phyloP scores from a whole-genome alignment of 306 rosid genomes.

The Alnus rubra region DNA sequence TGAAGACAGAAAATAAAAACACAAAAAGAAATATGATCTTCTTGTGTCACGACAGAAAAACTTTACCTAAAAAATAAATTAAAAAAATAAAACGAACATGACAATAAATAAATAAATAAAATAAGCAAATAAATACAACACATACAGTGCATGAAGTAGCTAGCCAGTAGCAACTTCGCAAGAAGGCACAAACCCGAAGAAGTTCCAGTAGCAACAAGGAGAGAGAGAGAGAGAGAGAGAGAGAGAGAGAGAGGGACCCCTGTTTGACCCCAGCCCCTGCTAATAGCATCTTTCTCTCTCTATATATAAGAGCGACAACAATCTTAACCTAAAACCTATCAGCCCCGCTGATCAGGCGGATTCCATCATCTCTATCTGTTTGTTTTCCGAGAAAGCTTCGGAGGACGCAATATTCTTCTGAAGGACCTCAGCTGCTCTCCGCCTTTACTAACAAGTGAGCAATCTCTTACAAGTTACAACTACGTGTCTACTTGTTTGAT shows the following conservation, averaged over 20 bases:
- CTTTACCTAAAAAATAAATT: too few species aligned
- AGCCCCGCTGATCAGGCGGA: not conserved
- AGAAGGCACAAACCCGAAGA: not conserved
- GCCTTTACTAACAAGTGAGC: conserved; percentile 49
- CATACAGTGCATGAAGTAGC: not conserved
- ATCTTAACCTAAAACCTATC: not conserved
- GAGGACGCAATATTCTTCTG: conserved; percentile 6
- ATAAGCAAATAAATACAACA: not conserved
- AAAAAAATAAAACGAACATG: not conserved
- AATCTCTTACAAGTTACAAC: conserved; percentile 9
- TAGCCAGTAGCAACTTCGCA: not conserved
- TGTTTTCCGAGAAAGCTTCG: conserved; percentile 26
- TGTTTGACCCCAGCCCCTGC: not conserved
- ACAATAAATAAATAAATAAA: too few species aligned
- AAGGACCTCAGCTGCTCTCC: conserved; percentile 41
- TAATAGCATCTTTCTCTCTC: not conserved
- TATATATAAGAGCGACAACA: not conserved
- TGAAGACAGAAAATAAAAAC: too few species aligned
- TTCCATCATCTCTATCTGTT: conserved; percentile 4
- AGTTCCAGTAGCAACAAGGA: not conserved
- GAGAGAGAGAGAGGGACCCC: not conserved
- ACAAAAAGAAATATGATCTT: too few species aligned
- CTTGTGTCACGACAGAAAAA: too few species aligned
- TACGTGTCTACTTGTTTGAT: conserved; percentile 10
- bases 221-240: too few species aligned